A percentile compares a stretch with the other conserved stretches of the same genome.
Evolutionary conservation across 2,329 filamentous ascomycete species (phyloP).

Genomic region (Phoma herbarum): DNA sequence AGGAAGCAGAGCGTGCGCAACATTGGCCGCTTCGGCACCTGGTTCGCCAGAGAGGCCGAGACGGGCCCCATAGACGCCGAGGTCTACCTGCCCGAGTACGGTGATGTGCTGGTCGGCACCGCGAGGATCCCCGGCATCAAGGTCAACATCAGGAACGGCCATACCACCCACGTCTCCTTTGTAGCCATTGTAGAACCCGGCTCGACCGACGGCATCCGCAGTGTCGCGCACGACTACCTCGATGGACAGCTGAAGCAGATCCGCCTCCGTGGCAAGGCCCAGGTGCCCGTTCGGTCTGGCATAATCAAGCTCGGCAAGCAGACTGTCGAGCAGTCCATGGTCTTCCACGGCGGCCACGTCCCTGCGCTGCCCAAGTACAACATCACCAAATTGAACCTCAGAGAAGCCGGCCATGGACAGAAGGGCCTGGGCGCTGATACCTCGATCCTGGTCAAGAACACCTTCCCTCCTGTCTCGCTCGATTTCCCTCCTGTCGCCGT

Average conservation of each 20-base stretch:
- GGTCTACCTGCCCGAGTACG: slow-evolving; percentile 85
- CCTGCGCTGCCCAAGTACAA: slow-evolving; percentile 83
- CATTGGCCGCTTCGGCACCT: slow-evolving; percentile 80
- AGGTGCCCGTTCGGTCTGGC: slow-evolving; percentile 79
- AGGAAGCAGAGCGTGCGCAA: slow-evolving; percentile 74
- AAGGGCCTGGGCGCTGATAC: slow-evolving; percentile 82
- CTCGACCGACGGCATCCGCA: slow-evolving; percentile 77
- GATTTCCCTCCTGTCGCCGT: slow-evolving; percentile 83
- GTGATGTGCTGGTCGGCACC: slow-evolving; percentile 77
- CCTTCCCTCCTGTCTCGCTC: slow-evolving; percentile 80
- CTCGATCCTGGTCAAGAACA: slow-evolving; percentile 74
- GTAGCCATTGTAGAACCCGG: slow-evolving; percentile 79
- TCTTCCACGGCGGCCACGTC: slow-evolving; percentile 79
- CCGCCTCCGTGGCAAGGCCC: slow-evolving; percentile 75
- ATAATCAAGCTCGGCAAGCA: slow-evolving; percentile 82
- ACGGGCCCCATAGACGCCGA: slow-evolving; percentile 75
- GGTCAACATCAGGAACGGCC: slow-evolving; percentile 79
- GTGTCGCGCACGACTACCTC: slow-evolving; percentile 87
- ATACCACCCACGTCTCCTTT: slow-evolving; percentile 80
- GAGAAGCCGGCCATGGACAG: slow-evolving; percentile 69
- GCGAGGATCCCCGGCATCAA: slow-evolving; percentile 78
- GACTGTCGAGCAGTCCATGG: slow-evolving; percentile 74
- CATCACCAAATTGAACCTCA: slow-evolving; percentile 80
- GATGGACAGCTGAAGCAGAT: slow-evolving; percentile 77
- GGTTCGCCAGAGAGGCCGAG: slow-evolving; percentile 79